Conservation (phyloP, 495 filamentous ascomycete genomes). For the Bathelium albidoporum region DNA sequence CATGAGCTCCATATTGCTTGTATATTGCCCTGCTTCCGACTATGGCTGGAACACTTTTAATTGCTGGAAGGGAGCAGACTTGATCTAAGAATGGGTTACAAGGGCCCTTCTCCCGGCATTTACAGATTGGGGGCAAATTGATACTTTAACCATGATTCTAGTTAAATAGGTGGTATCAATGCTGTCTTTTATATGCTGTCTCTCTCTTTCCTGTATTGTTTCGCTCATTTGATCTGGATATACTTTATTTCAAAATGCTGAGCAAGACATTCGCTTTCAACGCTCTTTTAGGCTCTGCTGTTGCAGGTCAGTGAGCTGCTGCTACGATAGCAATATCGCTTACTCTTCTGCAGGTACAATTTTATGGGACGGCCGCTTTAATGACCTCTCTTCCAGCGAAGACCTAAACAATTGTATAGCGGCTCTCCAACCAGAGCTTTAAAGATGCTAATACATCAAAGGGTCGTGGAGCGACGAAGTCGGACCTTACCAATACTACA, state of each 20-base stretch:
- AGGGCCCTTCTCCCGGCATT: too few relatives aligned
- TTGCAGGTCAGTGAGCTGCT: neutral
- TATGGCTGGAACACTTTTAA: neutral
- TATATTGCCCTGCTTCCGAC: neutral
- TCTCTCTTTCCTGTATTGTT: neutral
- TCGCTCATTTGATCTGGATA: neutral
- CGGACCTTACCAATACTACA: neutral
- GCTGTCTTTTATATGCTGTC: neutral
- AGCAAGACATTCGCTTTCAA: neutral
- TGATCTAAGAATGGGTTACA: neutral
- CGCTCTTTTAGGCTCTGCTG: neutral
- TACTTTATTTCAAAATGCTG: neutral
- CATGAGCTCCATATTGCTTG: neutral
- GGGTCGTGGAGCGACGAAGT: neutral
- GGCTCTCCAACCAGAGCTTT: neutral
- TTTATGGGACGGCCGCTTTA: slow-evolving; percentile 54
- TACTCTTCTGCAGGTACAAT: slow-evolving; percentile 27
- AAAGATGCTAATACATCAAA: neutral
- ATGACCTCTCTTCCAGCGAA: slow-evolving; percentile 39
- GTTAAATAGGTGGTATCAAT: neutral
- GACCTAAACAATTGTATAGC: slow-evolving; percentile 40
- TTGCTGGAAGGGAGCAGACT: neutral
- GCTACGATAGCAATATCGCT: neutral
- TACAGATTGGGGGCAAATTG: neutral
- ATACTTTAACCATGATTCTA: neutral